Base-by-base conservation (phyloP, 2,329 filamentous ascomycete species). In the Aaosphaeria pasadenensis region DNA sequence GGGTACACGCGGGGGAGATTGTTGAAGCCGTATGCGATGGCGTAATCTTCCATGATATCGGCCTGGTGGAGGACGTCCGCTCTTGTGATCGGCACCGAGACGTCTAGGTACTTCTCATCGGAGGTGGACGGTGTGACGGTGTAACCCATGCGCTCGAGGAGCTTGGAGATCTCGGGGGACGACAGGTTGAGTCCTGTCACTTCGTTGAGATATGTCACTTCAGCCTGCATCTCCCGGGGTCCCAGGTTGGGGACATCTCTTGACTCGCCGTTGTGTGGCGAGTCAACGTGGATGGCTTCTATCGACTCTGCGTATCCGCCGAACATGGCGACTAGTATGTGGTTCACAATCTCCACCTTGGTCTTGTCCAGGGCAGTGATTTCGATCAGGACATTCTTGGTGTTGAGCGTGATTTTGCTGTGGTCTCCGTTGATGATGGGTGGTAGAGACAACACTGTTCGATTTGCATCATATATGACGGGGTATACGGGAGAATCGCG, bases 11-110 rank as follows among this genome's bases (percentile, higher is more conserved):
- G 86, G 1, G 92, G 91, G 13, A 99, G 85, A 54, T 88, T 90
- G 79, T 99, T 99, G 82, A 96, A 99, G 56, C 95, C 94, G 71
- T 97, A 96, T 45, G 90, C 91, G 56, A 99, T 94, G 38, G 91
- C 94, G 17, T 95, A 86, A 67, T 99, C 95, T 75, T 99, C 94
- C 92, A 99, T 99, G 58, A 99, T 89, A 69, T 99, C 94, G 62
- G 91, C 95, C 67, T 96, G 88, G 72, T 99, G 94, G 31, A 99
- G 84, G 39, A 99, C 87, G 70, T 99, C 94, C 42, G 94, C 92
- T 53, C 94, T 84, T 42, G 91, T 97, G 31, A 91, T 84, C 6
- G 94, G 94, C 28, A 97, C 83, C 33, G 86, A 81, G 30, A 97
- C 85, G 62, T 95, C 87, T 51, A 95, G 78, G 43, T 94, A 75